Conservation (phyloP, 768 basidiomycete species). For the Mrakia hoshinonis region DNA sequence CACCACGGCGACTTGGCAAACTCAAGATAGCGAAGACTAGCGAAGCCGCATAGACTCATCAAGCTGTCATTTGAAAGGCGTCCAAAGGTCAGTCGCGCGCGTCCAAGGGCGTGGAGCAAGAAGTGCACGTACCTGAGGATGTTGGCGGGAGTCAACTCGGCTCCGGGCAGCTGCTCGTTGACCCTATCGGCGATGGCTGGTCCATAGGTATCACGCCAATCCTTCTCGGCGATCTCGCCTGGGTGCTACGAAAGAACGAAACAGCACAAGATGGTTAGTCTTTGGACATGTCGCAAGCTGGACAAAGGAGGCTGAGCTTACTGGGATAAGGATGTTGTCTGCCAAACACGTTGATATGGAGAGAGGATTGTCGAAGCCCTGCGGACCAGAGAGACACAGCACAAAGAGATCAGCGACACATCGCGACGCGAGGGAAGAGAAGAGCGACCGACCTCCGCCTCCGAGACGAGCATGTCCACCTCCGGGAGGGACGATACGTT, state of each 20-base stretch:
- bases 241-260: background rate
- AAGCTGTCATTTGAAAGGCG: background rate
- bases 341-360: background rate
- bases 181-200: slow-evolving; percentile 53
- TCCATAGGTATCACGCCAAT: slow-evolving; percentile 44
- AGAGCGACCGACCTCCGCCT: slow-evolving; percentile 35
- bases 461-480: slow-evolving; percentile 3
- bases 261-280: background rate
- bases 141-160: slow-evolving; percentile 52
- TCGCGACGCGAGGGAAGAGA: too few species aligned
- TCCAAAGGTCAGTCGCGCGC: background rate
- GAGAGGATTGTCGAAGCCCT: slow-evolving; percentile 6
- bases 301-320: background rate
- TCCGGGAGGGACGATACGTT: background rate
- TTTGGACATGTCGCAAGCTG: too few species aligned
- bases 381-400: too few species aligned
- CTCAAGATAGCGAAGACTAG: background rate
- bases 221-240: slow-evolving; percentile 1
- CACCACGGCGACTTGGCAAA: slow-evolving; percentile 1
- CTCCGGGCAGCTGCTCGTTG: slow-evolving; percentile 54
- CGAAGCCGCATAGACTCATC: slow-evolving; percentile 23
- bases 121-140: slow-evolving; percentile 33
- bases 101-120: background rate
- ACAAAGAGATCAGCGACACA: background rate
- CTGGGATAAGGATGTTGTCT: background rate